phyloP scores from a whole-genome alignment of 2,329 filamentous ascomycete genomes.

The Ceratocystis papillata region DNA sequence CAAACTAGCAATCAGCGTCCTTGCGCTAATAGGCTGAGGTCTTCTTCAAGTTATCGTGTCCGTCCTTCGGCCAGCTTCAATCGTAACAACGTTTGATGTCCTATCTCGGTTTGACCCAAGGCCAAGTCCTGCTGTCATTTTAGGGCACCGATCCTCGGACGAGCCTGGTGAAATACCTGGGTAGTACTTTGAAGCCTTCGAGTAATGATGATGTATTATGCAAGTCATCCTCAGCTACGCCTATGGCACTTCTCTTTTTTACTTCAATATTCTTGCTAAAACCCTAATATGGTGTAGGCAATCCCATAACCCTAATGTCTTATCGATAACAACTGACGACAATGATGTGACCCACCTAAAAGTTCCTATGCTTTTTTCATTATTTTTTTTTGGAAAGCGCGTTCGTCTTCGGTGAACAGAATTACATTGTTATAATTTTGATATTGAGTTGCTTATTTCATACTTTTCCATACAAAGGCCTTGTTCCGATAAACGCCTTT shows the following conservation, averaged over 20 bases:
- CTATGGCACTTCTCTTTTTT: too few relatives aligned
- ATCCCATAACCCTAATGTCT: background rate
- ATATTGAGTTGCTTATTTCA: background rate
- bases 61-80: background rate
- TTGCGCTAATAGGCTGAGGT: background rate
- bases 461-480: background rate
- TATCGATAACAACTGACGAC: background rate
- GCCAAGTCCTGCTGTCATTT: background rate
- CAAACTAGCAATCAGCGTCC: background rate
- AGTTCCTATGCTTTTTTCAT: conserved; percentile 16
- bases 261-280: too few relatives aligned
- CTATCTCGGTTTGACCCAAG: background rate
- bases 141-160: background rate
- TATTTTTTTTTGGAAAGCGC: background rate
- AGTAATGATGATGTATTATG: too few relatives aligned
- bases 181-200: too few relatives aligned
- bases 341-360: conserved; percentile 18
- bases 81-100: background rate
- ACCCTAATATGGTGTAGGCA: background rate
- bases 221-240: too few relatives aligned
- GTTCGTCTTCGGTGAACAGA: background rate
- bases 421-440: background rate
- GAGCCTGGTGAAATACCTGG: background rate
- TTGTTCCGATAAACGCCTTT: background rate
- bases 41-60: background rate